Base-by-base conservation (phyloP, 441 rosid genomes). In the Dalechampia spathulata region DNA sequence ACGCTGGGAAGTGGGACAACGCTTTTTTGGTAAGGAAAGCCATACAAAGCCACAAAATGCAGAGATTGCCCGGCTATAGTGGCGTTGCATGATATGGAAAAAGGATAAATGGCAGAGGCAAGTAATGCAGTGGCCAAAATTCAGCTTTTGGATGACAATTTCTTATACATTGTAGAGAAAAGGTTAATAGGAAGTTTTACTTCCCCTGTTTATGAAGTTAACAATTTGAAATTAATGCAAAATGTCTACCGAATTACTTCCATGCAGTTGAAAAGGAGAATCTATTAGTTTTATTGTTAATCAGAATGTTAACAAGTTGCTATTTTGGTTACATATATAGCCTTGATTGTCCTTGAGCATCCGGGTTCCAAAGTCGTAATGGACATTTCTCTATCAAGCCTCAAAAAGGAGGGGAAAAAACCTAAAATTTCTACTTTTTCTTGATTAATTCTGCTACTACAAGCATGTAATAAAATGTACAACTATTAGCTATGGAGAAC, bases 1-100 rank as follows among this genome's bases (percentile, higher is more conserved):
- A 82, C 60, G 81, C 65, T 51, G 87, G 87, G 64, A 81, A 78
- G 74, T 79, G 91, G 87, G 72, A 73, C 41, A 86, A 80, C 47
- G 79, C 83, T 17, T 61, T 68, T 57, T 68, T 51, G 8, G 65
- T 72, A 0, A 73, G 86, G 62, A 63, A 45, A 56, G 55, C 42
- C 15, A 74, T 80, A 70, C 78, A 64, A 25, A 72, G 61, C 17
- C 69, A 48, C 19, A 69, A 69, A 55, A 65, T 90, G 75, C 77
- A 70, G 67, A 83, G 86, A 61, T 68, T 69, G 63, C 82, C 83
- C 12, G 96, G 83, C 20, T 72, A 60, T 58, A 83, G 94, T 55
- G 83, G 83, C 26, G 77, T 83, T 49, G 55, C 68, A 2, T 81
- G 61, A 79, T 21, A 6, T 36, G 1, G 28, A 26, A 21, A 14